Conservation (phyloP, 2,329 filamentous ascomycete genomes). For the Ophiostoma australiae region DNA sequence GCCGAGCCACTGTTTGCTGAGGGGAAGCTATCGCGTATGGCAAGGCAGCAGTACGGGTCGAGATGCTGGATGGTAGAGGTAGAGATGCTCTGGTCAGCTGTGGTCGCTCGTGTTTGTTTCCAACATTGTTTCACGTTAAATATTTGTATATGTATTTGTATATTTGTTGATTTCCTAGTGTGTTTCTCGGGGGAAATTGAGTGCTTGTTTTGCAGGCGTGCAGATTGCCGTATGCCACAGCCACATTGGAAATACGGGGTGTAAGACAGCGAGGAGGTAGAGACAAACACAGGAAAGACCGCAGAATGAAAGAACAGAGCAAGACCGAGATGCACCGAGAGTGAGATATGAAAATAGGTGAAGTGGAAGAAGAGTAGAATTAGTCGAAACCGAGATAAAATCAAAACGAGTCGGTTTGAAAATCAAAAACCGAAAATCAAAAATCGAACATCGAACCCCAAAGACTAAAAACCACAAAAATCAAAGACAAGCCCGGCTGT, state of each 20-base stretch:
- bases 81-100: not conserved
- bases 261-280: not conserved
- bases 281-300: too few species aligned
- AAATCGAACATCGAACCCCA: not conserved
- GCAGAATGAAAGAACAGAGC: not conserved
- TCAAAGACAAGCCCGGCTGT: not conserved
- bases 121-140: not conserved
- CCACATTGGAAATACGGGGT: slow-evolving; percentile 2
- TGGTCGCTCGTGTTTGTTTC: not conserved
- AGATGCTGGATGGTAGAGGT: not conserved
- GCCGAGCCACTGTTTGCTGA: not conserved
- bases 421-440: not conserved
- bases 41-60: not conserved
- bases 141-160: not conserved
- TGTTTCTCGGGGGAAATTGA: not conserved
- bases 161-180: not conserved
- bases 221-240: not conserved
- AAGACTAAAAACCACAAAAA: not conserved
- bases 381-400: too few species aligned
- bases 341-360: slow-evolving; percentile 2
- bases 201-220: not conserved
- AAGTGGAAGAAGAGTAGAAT: not conserved
- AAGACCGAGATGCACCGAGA: slow-evolving; percentile 1
- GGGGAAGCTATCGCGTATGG: not conserved
- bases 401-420: too few species aligned